Conservation (phyloP, 2,329 filamentous ascomycete genomes). For the Aspergillus calidoustus region DNA sequence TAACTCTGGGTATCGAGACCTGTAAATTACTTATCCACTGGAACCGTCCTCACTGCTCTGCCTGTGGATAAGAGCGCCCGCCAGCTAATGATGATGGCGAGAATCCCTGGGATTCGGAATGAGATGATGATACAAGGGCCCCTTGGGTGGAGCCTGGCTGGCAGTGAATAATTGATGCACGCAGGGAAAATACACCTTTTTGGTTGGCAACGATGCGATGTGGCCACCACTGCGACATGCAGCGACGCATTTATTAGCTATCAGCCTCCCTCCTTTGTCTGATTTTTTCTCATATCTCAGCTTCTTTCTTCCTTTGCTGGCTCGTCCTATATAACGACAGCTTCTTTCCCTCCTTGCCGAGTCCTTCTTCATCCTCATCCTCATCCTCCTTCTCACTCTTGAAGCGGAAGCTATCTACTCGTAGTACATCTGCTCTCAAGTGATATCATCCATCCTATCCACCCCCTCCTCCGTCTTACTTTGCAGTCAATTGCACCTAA, state of each 20-base stretch:
- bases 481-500: constrained; percentile 18
- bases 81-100: constrained; percentile 36
- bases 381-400: constrained; percentile 8
- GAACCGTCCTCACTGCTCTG: not conserved
- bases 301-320: constrained; percentile 1
- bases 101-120: constrained; percentile 39
- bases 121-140: constrained; percentile 34
- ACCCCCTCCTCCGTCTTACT: constrained; percentile 5
- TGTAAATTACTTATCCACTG: constrained; percentile 13
- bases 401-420: not conserved
- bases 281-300: constrained; percentile 3
- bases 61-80: constrained; percentile 3
- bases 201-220: constrained; percentile 3
- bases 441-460: constrained; percentile 1
- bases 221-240: constrained; percentile 13
- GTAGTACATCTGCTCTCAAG: not conserved
- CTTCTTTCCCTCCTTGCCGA: not conserved
- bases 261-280: constrained; percentile 2
- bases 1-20: not conserved
- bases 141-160: constrained; percentile 30
- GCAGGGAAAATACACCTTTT: constrained; percentile 20
- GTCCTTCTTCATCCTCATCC: constrained; percentile 3
- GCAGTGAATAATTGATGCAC: constrained; percentile 21
- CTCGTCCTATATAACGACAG: not conserved
- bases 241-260: constrained; percentile 10